Base-by-base conservation (phyloP, 1,284 basidiomycete species). In the Fomitopsis betulina region DNA sequence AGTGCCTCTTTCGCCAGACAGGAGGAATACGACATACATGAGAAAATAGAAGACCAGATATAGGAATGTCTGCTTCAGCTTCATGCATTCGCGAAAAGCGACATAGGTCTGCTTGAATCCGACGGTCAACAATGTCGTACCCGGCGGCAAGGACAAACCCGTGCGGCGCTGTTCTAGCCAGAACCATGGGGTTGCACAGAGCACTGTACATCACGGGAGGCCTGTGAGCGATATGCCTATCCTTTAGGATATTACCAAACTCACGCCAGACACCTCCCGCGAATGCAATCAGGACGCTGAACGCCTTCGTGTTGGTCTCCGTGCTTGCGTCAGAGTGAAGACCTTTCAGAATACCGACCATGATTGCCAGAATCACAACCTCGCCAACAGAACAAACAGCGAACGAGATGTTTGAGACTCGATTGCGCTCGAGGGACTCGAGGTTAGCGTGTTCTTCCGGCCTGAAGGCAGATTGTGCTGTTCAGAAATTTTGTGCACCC, bases 321-420 rank as follows among this genome's bases (percentile, higher is more conserved):
- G 82, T 79, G 67, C 84, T 85, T 61, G 80, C 81, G 55, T 80
- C 80, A 2, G 85, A 80, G 52, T 84, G 79, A 49, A 93, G 69
- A 1, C 79, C 89, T 68, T 87, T 83, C 15, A 93, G 75, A 49
- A 93, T 91, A 17, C 89, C 91, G 42, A 91, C 84, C 79, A 93
- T 89, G 56, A 93, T 72, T 1, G 82, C 85, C 15, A 93, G 80
- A 37, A 93, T 80, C 52, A 91, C 54, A 38, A 91, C 78, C 72
- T 91, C 89, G 47, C 89, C 90, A 0, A 79, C 77, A 0, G 88
- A 92, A 63, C 79, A 86, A 27, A 93, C 75, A 1, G 89, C 77
- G 65, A 93, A 92, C 0, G 91, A 89, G 8, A 92, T 77, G 63
- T 93, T 93, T 0, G 87, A 89, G 42, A 93, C 81, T n/a, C 87